Conservation (phyloP, 1,284 basidiomycete species). For the Cutaneotrichosporon cutaneum region DNA sequence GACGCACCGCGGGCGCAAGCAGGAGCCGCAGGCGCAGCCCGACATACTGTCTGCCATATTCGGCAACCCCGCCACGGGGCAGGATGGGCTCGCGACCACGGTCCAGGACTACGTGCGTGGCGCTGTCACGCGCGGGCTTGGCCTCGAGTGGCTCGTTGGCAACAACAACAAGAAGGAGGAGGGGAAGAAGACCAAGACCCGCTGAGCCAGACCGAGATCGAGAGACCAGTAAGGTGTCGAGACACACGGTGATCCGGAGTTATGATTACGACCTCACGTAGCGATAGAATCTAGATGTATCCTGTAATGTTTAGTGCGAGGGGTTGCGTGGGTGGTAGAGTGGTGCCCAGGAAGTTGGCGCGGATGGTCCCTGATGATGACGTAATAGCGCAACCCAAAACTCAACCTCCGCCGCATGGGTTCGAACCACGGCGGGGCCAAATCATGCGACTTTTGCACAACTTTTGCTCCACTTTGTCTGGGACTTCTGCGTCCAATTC, state of each 20-base stretch:
- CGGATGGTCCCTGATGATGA: background rate
- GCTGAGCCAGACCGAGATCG: no score
- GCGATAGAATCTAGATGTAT: background rate
- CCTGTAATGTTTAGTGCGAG: background rate
- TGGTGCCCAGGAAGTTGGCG: background rate
- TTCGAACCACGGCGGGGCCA: no score
- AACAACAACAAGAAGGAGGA: background rate
- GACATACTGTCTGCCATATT: constrained; percentile 19
- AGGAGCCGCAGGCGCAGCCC: background rate
- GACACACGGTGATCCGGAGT: background rate
- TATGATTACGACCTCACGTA: background rate
- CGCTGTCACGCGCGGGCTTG: constrained; percentile 36
- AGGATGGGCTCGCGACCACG: constrained; percentile 26
- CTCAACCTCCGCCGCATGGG: no score
- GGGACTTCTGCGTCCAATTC: no score
- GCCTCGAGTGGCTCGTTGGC: constrained; percentile 42
- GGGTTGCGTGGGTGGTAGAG: background rate
- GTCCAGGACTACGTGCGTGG: constrained; percentile 45
- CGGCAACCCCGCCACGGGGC: constrained; percentile 17
- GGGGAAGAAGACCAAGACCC: background rate
- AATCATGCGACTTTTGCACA: no score
- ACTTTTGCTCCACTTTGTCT: no score
- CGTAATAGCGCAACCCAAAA: no score
- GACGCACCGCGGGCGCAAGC: constrained; percentile 12
- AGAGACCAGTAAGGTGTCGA: background rate